Evolutionary conservation across 2,329 filamentous ascomycete species (phyloP), one percentile per base, ranked within the genome.

Genomic region (Cladosporium sp.): DNA sequence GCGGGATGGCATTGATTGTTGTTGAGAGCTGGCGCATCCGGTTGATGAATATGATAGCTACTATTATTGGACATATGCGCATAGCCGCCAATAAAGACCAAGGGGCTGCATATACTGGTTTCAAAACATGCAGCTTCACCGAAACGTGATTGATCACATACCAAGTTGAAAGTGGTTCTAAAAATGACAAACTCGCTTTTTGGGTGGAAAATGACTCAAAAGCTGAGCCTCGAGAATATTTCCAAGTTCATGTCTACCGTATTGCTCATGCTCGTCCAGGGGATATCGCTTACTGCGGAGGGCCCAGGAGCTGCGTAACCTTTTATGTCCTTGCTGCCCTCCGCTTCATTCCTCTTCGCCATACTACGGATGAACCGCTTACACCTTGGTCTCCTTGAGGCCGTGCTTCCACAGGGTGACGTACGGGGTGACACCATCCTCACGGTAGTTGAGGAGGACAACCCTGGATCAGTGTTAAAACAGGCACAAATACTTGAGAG

Each of bases 321-420:
- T n/a, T n/a, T 50, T n/a, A 34, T 24, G 17, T 29, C 17, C 43
- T 37, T 42, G 17, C 1, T 24, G 30, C n/a, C 18, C 50, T 32
- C 24, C 15, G 43, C 42, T 24, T 36, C 27, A 41, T 19, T 41
- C 43, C 43, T 40, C 29, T 38, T 17, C 34, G 34, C 39, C 24
- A 49, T 22, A 37, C 24, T 54, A 67, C 41, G 11, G 20, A 13
- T 13, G 15, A 48, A 41, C 17, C 32, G 41, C 40, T 50, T 92
- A 99, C 63, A 97, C 90, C 88, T 99, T 97, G 80, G 83, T 84
- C 78, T 86, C 85, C 63, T 76, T 78, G 59, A 97, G 75, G 68
- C 92, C 93, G 77, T 96, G 87, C 84, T 97, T 96, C 92, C 91
- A 97, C 77, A 95, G 76, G 61, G 83, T 87, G 65, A 95, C 79